A percentile compares a stretch with the other conserved stretches of the same genome.
These are phyloP conservation scores for Magnolia sinica DNA, from an alignment of 164 flowering plant species.

Conservation along the genomic window DNA sequence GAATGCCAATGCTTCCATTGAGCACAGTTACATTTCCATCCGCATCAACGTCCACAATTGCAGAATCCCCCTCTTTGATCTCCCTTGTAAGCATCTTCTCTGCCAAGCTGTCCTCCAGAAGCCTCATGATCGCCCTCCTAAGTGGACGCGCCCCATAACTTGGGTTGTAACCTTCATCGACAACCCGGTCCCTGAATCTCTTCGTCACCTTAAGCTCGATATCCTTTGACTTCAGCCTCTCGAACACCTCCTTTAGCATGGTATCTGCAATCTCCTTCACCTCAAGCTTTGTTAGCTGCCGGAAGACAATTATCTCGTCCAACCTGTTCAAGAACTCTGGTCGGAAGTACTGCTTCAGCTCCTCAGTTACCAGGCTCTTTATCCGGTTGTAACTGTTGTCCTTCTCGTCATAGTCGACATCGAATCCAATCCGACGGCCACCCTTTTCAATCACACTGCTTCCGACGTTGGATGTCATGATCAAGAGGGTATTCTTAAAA, in stretches of 20 bases:
- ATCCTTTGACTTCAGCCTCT: conserved; percentile 31
- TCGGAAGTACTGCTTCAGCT: conserved; percentile 29
- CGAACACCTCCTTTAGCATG: conserved; percentile 64
- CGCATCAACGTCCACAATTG: conserved; percentile 31
- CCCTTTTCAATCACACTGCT: conserved; percentile 82
- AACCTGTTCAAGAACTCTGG: conserved; percentile 44
- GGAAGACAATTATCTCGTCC: conserved; percentile 42
- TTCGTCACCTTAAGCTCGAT: conserved; percentile 35
- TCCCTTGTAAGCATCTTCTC: conserved; percentile 37
- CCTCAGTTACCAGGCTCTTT: conserved; percentile 76
- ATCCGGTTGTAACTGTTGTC: conserved; percentile 75
- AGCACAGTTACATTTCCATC: conserved; percentile 27
- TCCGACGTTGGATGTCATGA: conserved; percentile 27
- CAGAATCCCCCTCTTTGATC: conserved; percentile 44
- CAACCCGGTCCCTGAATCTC: conserved; percentile 33
- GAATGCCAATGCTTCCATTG: conserved; percentile 6
- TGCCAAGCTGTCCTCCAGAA: conserved; percentile 44
- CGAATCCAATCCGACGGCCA: conserved; percentile 65
- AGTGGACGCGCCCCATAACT: conserved; percentile 48
- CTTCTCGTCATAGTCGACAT: conserved; percentile 64
- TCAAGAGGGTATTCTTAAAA: conserved; percentile 24
- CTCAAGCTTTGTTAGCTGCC: conserved; percentile 45
- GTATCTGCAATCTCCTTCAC: conserved; percentile 77
- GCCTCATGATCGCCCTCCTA: conserved; percentile 39
- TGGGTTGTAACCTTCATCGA: conserved; percentile 39